Base-by-base conservation (phyloP, 331 rosid genomes). In the Quercus phellos region DNA sequence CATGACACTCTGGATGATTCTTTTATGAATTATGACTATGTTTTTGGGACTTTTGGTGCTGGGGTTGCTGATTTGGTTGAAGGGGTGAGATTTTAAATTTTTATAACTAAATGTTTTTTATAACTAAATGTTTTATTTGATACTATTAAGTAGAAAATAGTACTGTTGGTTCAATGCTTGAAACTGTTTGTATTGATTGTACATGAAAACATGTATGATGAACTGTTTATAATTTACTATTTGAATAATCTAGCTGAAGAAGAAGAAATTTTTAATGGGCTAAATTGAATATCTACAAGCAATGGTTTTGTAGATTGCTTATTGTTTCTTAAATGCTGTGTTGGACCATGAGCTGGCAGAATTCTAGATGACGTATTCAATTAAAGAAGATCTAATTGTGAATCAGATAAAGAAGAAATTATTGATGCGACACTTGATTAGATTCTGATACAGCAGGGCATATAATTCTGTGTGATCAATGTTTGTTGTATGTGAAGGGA, bases 1-100 rank as follows among this genome's bases (percentile, higher is more conserved):
- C 99, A 95, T 68, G 99, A 95, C 80, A 86, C 93, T 3, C 88
- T 95, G 61, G 98, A 95, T 64, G 98, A 95, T 77, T 89, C 99
- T 68, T 90, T 76, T 76, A 74, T 91, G 83, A 84, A 88, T 64
- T 89, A 88, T 51, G 97, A 91, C 87, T 84, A 93, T 79, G 85
- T 95, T 81, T 80, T 72, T 73, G 89, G 83, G 74, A 79, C 83
- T 51, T 87, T 91, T 80, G 98, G 98, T 38, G 84, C 90, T 61
- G 97, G 91, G 56, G 96, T 91, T 84, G 89, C 99, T 63, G 94
- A 95, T 84, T 84, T 95, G 79, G 99, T 95, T 58, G 90, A 86
- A 88, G 98, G 91, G 92, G 99, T 95, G 88, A 86, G 90, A 63
- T 68, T 50, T 30, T 1, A 17, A 46, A 63, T 79, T 82, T 81